Base-by-base conservation (phyloP, 2,329 filamentous ascomycete species). In the Fusarium austroafricanum region DNA sequence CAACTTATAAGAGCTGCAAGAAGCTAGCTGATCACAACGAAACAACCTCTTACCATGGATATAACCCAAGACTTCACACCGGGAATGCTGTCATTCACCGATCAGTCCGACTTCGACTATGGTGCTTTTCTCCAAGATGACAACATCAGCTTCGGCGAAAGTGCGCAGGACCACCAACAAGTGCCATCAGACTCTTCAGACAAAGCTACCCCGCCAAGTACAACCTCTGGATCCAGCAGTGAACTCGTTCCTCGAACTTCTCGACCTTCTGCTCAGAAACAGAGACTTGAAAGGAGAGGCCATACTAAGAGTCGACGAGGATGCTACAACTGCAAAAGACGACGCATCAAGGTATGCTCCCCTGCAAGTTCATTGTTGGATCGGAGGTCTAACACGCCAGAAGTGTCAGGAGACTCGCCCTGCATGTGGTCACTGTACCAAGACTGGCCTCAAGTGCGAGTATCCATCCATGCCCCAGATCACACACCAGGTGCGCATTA, bases 341-440 rank as follows among this genome's bases (percentile, higher is more conserved):
- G 89, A 39, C 84, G 88, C 60, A 90, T 91, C 75, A 91, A 89
- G 83, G 86, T 85, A 76, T 23, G 53, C 7, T 10, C 17, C 10
- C 3, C n/a, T n/a, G 2, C 9, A n/a, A 2, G 15, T 14, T 1
- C 15, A 17, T 23, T 11, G 4, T 11, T 35, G 14, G 10, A n/a
- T 15, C 5, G 10, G 28, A 9, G 12, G 3, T 12, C 68, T 75
- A 57, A 75, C 29, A n/a, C 8, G 15, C 18, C 10, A 7, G 6
- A 61, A 90, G 84, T 91, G 89, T 74, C 89, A 90, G 78, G 89
- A 91, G 76, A 88, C 81, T n/a, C 84, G 81, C 29, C 89, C 89
- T 28, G 80, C 84, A 12, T 91, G 89, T 71, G 84, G 84, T 2
- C 88, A 91, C 73, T 91, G 89, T 74, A 76, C 82, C 52, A 90